phyloP scores from a whole-genome alignment of 345 rosid species.

The Salix dunnii region DNA sequence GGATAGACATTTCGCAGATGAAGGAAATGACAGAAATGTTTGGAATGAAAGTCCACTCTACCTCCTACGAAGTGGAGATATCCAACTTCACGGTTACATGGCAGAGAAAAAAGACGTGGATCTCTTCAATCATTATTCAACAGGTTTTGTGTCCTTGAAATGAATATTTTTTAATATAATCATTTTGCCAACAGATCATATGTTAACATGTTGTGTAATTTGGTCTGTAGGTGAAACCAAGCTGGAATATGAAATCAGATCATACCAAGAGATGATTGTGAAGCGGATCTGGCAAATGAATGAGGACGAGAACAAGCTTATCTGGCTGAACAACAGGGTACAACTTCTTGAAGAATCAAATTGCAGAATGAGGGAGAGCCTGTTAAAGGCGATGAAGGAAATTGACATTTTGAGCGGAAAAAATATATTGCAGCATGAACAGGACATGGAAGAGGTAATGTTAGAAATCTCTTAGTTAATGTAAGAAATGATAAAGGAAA shows the following conservation, averaged over 20 bases:
- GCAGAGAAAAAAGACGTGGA: conserved; percentile 70
- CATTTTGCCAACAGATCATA: background rate
- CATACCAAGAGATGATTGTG: conserved; percentile 71
- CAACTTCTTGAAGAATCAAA: conserved; percentile 51
- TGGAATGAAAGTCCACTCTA: conserved; percentile 37
- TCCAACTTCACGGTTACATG: conserved; percentile 73
- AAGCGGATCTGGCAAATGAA: conserved; percentile 51
- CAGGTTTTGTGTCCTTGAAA: conserved; percentile 32
- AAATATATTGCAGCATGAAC: conserved; percentile 53
- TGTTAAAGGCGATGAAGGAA: conserved; percentile 49
- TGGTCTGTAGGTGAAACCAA: conserved; percentile 34
- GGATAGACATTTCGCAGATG: conserved; percentile 51
- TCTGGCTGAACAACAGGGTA: conserved; percentile 44
- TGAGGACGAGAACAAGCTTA: conserved; percentile 64
- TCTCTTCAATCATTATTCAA: conserved; percentile 56
- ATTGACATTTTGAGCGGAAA: conserved; percentile 52
- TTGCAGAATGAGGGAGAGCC: conserved; percentile 45
- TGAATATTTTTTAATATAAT: background rate
- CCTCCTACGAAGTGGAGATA: conserved; percentile 48
- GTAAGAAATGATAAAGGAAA: no score
- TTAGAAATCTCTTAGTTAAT: background rate
- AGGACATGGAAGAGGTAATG: conserved; percentile 59
- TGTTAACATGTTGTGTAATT: background rate
- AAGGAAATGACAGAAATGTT: conserved; percentile 60
- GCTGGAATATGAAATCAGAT: conserved; percentile 64